Percentiles rank a stretch among this genome's conserved stretches.
Conservation (phyloP, 139 green algal genomes). For the Ulvella scutata region DNA sequence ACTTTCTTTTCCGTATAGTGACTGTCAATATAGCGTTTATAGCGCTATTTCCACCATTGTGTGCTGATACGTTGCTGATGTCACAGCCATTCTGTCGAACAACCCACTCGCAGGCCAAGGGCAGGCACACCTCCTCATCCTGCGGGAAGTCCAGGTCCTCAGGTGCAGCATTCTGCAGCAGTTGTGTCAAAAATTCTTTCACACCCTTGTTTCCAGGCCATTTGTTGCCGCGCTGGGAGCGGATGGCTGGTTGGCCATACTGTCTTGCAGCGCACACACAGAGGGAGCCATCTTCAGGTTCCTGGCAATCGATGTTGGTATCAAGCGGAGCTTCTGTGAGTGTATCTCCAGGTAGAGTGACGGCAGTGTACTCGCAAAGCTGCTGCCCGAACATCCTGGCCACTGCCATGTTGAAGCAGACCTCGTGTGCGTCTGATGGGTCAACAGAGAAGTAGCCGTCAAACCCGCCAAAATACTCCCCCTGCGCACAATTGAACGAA, state of each 20-base stretch:
- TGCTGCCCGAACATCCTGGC: not conserved
- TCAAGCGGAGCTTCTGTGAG: not conserved
- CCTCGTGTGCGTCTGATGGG: not conserved
- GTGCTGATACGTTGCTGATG: too few relatives aligned
- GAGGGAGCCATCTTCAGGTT: not conserved
- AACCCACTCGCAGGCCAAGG: too few relatives aligned
- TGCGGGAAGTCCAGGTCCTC: not conserved
- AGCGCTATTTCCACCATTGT: too few relatives aligned
- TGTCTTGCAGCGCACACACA: not conserved
- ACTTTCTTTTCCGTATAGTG: too few relatives aligned
- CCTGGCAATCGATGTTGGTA: not conserved
- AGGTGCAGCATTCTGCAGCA: not conserved
- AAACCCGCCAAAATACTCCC: not conserved
- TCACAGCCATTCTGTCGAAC: too few relatives aligned
- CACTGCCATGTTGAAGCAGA: not conserved
- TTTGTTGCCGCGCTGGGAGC: not conserved
- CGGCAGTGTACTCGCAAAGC: not conserved
- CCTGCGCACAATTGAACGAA: too few relatives aligned
- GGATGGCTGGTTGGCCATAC: not conserved
- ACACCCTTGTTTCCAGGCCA: not conserved
- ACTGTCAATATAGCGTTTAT: too few relatives aligned
- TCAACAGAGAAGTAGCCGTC: not conserved
- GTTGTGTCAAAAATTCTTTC: not conserved
- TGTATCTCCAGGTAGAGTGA: not conserved
- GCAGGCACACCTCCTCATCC: not conserved